phyloP scores from a whole-genome alignment of 2,329 filamentous ascomycete species.

The Aspergillus sp. region DNA sequence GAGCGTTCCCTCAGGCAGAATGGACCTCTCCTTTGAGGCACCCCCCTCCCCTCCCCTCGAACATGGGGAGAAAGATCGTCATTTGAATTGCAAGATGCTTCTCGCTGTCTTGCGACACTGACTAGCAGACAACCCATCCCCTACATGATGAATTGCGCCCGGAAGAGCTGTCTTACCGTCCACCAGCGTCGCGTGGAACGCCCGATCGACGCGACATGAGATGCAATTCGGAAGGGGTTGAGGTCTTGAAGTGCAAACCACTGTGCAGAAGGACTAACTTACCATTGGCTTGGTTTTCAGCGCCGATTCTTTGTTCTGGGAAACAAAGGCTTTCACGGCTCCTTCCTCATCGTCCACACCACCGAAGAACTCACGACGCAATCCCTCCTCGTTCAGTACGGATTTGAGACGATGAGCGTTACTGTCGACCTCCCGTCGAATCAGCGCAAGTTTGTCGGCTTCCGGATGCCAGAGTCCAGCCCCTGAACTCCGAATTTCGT shows the following conservation, averaged over 20 bases:
- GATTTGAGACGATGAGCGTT: conserved; percentile 68
- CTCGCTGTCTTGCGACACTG: not conserved
- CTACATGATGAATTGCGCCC: not conserved
- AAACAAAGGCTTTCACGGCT: conserved; percentile 68
- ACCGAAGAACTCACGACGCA: conserved; percentile 66
- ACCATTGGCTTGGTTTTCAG: conserved; percentile 87
- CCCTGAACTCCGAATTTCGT: conserved; percentile 44
- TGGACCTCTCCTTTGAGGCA: too few relatives aligned
- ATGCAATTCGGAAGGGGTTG: not conserved
- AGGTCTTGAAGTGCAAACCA: not conserved
- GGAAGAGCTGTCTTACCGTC: not conserved
- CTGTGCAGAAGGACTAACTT: conserved; percentile 28
- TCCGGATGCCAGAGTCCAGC: conserved; percentile 83
- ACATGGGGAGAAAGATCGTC: not conserved
- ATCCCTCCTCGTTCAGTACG: conserved; percentile 59
- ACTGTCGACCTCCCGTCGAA: conserved; percentile 74
- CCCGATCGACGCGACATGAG: too few relatives aligned
- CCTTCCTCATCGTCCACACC: conserved; percentile 57
- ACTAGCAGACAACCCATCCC: not conserved
- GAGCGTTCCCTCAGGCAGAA: too few relatives aligned
- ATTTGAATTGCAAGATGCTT: not conserved
- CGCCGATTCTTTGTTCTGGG: conserved; percentile 68
- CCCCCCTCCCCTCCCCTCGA: not conserved
- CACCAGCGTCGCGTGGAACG: too few relatives aligned
- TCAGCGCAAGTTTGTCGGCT: conserved; percentile 59